phyloP scores from a whole-genome alignment of 306 rosid genomes.

The Datisca glomerata region DNA sequence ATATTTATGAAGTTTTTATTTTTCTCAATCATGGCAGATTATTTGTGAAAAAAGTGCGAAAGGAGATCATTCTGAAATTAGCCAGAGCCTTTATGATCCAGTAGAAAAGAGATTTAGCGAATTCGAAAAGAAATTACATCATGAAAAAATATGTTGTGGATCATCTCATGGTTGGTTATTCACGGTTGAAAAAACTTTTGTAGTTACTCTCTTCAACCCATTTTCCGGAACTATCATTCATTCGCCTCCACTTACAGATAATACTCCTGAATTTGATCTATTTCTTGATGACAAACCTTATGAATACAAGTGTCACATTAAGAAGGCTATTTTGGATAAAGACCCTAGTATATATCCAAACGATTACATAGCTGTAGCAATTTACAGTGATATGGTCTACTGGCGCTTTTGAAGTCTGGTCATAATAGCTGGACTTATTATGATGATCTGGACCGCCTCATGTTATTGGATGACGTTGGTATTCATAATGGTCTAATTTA shows the following conservation, averaged over 20 bases:
- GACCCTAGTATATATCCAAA: conserved; percentile 1
- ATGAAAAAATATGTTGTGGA: conserved; percentile 1
- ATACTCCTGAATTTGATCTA: no score
- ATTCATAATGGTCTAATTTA: no score
- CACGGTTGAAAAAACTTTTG: not conserved
- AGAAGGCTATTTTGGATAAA: conserved; percentile 2
- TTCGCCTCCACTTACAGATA: not conserved
- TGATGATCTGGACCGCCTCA: no score
- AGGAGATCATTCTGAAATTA: not conserved
- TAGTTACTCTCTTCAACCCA: not conserved
- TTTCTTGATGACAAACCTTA: not conserved
- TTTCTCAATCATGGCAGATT: no score
- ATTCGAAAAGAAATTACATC: not conserved
- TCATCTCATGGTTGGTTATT: conserved; percentile 2
- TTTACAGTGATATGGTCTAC: rapidly evolving
- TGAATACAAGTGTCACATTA: not conserved
- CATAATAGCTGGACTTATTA: not conserved
- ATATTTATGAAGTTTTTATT: no score
- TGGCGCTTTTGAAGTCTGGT: not conserved
- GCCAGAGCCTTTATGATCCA: not conserved
- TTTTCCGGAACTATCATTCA: not conserved
- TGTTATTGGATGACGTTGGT: no score
- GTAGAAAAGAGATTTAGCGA: not conserved
- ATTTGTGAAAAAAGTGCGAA: no score
- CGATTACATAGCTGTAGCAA: conserved; percentile 1